phyloP scores from a whole-genome alignment of 1,139 yeast species.

The Yamadazyma conglobata region DNA sequence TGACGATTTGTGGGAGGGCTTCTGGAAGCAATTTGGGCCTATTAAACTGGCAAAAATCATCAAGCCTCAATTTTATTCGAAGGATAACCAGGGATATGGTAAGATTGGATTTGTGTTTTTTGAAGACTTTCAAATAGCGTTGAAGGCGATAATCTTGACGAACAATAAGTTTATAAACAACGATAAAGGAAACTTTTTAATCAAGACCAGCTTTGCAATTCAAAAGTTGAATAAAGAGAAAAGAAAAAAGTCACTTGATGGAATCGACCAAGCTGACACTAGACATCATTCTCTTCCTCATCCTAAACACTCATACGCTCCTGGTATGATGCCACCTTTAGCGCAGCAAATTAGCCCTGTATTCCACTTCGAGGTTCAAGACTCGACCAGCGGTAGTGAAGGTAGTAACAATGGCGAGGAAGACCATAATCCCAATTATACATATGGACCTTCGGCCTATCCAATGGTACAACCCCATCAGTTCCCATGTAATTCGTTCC shows the following conservation, averaged over 20 bases:
- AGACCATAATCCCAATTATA: conserved; percentile 2
- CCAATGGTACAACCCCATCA: conserved; percentile 7
- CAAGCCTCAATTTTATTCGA: conserved; percentile 37
- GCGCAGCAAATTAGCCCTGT: conserved; percentile 2
- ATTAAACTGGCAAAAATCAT: conserved; percentile 45
- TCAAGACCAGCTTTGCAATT: conserved; percentile 42
- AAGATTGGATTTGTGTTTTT: conserved; percentile 45
- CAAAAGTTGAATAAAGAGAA: conserved; percentile 23
- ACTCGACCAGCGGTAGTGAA: conserved; percentile 2
- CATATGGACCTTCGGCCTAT: conserved; percentile 7
- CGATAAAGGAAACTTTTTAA: conserved; percentile 22
- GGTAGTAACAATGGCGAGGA: conserved; percentile 2
- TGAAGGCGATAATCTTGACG: conserved; percentile 38
- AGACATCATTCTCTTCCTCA: too few species aligned
- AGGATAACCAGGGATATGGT: conserved; percentile 22
- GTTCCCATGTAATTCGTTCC: too few species aligned
- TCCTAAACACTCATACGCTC: background rate
- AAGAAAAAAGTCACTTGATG: conserved; percentile 7
- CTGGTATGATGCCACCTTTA: background rate
- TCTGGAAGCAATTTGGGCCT: conserved; percentile 43
- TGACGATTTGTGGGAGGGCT: conserved; percentile 36
- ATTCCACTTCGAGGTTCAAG: conserved; percentile 3
- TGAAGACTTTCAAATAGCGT: conserved; percentile 34
- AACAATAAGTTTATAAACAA: conserved; percentile 28
- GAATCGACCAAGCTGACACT: too few species aligned